phyloP scores from a whole-genome alignment of 2,329 filamentous ascomycete species.

The Ascochyta koolunga region DNA sequence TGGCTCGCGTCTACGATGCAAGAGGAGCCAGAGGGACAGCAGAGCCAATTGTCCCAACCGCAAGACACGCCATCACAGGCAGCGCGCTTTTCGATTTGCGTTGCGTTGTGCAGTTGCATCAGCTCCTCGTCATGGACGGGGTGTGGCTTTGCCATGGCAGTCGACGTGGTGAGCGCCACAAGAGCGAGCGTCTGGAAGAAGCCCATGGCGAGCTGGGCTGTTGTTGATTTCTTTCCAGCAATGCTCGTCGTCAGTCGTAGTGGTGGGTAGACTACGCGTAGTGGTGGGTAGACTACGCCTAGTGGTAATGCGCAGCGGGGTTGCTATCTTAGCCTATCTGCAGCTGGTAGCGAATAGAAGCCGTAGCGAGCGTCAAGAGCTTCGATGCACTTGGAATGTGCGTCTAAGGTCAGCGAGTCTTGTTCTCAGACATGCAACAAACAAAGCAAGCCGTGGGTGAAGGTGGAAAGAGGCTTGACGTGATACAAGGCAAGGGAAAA shows the following conservation, averaged over 20 bases:
- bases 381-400: slow-evolving; percentile 12
- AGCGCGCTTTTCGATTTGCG: slow-evolving; percentile 33
- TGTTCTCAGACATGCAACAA: slow-evolving; percentile 11
- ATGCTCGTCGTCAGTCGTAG: slow-evolving; percentile 2
- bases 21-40: slow-evolving; percentile 38
- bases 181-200: slow-evolving; percentile 69
- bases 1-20: slow-evolving; percentile 45
- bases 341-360: slow-evolving; percentile 15
- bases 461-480: slow-evolving; percentile 12
- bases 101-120: slow-evolving; percentile 36
- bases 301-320: slow-evolving; percentile 16
- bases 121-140: slow-evolving; percentile 38
- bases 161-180: slow-evolving; percentile 53
- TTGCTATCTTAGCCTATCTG: slow-evolving; percentile 19
- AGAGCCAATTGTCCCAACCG: slow-evolving; percentile 44
- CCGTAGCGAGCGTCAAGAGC: slow-evolving; percentile 11
- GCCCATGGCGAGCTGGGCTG: slow-evolving; percentile 30
- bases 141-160: slow-evolving; percentile 55
- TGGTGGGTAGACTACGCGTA: too few relatives aligned
- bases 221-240: neutral
- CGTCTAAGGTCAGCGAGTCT: slow-evolving; percentile 12
- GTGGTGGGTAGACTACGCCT: too few relatives aligned
- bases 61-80: slow-evolving; percentile 30
- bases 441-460: slow-evolving; percentile 11
- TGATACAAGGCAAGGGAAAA: slow-evolving; percentile 29